Evolutionary conservation across 257 asterid genomes (phyloP).

Genomic region (Solanum tacnaense): DNA sequence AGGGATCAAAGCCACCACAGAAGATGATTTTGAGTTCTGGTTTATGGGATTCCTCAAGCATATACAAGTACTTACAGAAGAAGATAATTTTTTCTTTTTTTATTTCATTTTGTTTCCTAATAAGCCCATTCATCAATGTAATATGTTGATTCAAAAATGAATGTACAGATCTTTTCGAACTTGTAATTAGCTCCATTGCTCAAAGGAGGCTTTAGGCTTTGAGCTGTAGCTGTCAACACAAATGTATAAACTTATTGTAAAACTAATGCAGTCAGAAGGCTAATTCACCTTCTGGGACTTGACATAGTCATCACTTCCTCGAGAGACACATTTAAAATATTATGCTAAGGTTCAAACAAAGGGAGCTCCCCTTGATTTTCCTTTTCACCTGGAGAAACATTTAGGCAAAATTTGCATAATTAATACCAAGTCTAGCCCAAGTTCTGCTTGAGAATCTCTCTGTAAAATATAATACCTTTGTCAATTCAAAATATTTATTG

Average conservation of each 20-base stretch:
- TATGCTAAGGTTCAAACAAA: not conserved
- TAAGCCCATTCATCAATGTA: not conserved
- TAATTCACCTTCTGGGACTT: not conserved
- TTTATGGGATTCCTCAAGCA: conserved; percentile 30
- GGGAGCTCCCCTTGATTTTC: not conserved
- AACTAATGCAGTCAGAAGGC: not conserved
- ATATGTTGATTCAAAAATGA: too few species aligned
- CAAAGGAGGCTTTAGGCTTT: not conserved
- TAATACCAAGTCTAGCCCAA: too few species aligned
- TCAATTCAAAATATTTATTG: too few species aligned
- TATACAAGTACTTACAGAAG: too few species aligned
- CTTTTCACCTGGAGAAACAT: too few species aligned
- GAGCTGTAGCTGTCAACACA: not conserved
- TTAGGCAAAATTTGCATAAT: too few species aligned
- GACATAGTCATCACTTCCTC: not conserved
- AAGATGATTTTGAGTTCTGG: conserved; percentile 45
- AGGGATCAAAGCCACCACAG: conserved; percentile 17
- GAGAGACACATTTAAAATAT: not conserved
- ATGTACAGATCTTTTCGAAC: not conserved
- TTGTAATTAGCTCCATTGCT: not conserved
- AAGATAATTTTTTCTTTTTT: not conserved
- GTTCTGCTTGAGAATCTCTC: too few species aligned
- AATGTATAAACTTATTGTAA: not conserved
- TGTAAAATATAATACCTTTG: too few species aligned
- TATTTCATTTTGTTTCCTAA: not conserved